Percentiles rank a stretch among this genome's conserved stretches.
Evolutionary conservation across 1,284 basidiomycete species (phyloP).

Genomic region (Tylopilus microsporus): DNA sequence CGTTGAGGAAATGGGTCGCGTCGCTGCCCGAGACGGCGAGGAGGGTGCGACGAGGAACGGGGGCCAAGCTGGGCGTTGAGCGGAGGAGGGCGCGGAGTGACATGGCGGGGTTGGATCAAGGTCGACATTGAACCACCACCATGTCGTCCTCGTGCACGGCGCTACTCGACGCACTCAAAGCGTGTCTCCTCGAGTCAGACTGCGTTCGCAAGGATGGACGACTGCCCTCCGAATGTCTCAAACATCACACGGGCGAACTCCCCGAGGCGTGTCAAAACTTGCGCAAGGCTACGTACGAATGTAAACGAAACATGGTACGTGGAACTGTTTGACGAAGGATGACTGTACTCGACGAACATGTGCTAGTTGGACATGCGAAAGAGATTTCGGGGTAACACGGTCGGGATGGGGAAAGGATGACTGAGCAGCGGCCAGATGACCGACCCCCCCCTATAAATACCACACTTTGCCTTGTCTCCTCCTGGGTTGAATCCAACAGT

Average conservation of each 20-base stretch:
- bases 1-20: conserved; percentile 83
- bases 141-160: conserved; percentile 80
- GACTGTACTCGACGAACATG: background rate
- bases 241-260: conserved; percentile 64
- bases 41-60: conserved; percentile 59
- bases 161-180: conserved; percentile 68
- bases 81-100: conserved; percentile 43
- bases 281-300: conserved; percentile 77
- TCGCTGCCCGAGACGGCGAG: conserved; percentile 80
- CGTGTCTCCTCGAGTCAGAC: conserved; percentile 75
- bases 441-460: background rate
- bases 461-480: background rate
- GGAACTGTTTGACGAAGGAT: too few relatives aligned
- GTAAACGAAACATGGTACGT: conserved; percentile 82
- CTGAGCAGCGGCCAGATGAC: conserved; percentile 15
- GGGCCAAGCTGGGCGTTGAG: conserved; percentile 55
- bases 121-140: background rate
- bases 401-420: conserved; percentile 38
- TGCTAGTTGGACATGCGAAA: conserved; percentile 79
- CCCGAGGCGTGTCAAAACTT: conserved; percentile 73
- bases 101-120: conserved; percentile 18
- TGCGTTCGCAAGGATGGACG: conserved; percentile 73
- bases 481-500: background rate
- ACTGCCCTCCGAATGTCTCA: conserved; percentile 75
- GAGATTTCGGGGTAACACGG: conserved; percentile 71